A percentile compares a stretch with the other conserved stretches of the same genome.
Evolutionary conservation across 352 stramenopile genomes (phyloP).

Genomic region (Globisporangium sylvaticum): DNA sequence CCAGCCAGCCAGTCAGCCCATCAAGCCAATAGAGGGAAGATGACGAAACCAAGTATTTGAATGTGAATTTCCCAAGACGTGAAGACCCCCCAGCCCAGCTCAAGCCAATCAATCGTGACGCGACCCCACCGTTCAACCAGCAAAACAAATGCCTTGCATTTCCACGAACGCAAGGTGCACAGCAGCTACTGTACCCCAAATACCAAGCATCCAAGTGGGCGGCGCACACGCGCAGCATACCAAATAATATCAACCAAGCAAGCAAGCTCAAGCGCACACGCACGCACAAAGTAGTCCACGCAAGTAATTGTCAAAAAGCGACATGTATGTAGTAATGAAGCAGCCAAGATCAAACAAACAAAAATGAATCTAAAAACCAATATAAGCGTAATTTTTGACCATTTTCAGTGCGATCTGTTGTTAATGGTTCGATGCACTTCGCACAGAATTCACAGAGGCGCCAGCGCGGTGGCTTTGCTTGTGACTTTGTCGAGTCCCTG

Average conservation of each 20-base stretch:
- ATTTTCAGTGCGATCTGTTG: too few species aligned
- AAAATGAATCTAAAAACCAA: background rate
- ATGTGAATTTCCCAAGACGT: conserved; percentile 4
- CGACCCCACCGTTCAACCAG: background rate
- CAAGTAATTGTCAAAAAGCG: conserved; percentile 5
- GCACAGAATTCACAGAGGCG: background rate
- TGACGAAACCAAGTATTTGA: background rate
- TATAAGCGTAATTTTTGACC: conserved; percentile 12
- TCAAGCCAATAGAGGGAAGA: background rate
- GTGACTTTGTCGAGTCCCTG: background rate
- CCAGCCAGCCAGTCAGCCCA: background rate
- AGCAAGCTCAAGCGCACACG: background rate
- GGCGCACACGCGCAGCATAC: background rate
- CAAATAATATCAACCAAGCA: background rate
- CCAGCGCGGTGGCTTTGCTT: background rate
- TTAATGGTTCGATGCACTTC: too few species aligned
- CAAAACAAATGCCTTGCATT: conserved; percentile 1
- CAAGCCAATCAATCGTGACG: background rate
- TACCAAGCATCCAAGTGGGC: background rate
- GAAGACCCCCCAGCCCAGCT: background rate
- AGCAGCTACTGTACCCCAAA: conserved; percentile 16
- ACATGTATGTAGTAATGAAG: conserved; percentile 8
- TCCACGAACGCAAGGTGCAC: conserved; percentile 5
- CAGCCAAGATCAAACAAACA: background rate
- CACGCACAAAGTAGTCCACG: background rate